Base-by-base conservation (phyloP, 805 yeast species). In the Saturnispora mendoncae region DNA sequence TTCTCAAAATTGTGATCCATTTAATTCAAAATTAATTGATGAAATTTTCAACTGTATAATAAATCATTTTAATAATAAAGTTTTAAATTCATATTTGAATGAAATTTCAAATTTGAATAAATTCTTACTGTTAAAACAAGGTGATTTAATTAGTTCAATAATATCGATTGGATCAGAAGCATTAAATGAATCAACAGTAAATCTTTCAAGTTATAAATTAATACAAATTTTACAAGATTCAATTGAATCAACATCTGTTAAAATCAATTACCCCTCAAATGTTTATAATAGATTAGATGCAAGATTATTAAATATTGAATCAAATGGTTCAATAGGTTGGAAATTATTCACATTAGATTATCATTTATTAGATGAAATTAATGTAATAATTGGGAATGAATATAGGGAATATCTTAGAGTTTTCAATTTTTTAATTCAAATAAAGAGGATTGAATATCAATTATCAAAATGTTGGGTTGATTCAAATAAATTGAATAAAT, bases 331-430 rank as follows among this genome's bases (percentile, higher is more conserved):
- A 23, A 61, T 76, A 38, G 96, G 95, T 1, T 88, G 96, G 96
- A 94, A 88, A 55, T 86, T 84, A 2, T 88, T 90, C 57, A 85
- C 96, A 0, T 63, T 88, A 28, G 97, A 87, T 54, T 92, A 84
- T 57, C 65, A 72, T 41, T 56, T 73, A 4, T 59, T 55, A 15
- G 50, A 66, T 12, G 83, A 83, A 1, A 56, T 82, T 33, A 67
- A 75, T 7, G 64, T 71, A 21, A 68, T 83, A 3, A 64, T 90
- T 14, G 64, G 79, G 29, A 62, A 66, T 20, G 62, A 68, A 15
- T 68, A 69, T 36, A 67, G 67, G 42, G 84, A 76, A 40, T 90
- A 90, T 56, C 65, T 86, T 39, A 72, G 83, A 50, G 73, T 88
- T 48, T 92, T 90, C 66, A 85, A 87, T 51, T 84, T 86, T 53